Conservation (phyloP, 2,329 filamentous ascomycete genomes). For the Alternaria arbusti region DNA sequence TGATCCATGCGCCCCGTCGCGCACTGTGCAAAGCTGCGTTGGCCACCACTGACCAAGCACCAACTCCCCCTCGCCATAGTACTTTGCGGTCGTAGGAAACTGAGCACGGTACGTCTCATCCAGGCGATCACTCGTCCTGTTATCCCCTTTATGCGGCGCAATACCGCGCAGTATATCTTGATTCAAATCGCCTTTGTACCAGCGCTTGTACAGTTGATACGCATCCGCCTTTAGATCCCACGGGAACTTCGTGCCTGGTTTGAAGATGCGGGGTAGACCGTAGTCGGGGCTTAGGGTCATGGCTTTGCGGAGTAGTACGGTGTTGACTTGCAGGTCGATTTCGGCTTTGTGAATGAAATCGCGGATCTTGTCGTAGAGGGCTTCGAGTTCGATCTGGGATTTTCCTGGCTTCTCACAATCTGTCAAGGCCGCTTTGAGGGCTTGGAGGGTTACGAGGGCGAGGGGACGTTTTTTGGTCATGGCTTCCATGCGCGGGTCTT, state of each 20-base stretch:
- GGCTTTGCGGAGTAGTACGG: slow-evolving; percentile 40
- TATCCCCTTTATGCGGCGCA: slow-evolving; percentile 19
- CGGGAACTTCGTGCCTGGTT: slow-evolving; percentile 44
- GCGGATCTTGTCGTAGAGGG: slow-evolving; percentile 42
- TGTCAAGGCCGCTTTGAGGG: slow-evolving; percentile 32
- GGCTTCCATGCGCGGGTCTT: background rate
- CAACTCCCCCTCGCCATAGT: slow-evolving; percentile 50
- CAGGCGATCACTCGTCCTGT: slow-evolving; percentile 35
- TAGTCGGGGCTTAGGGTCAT: slow-evolving; percentile 43
- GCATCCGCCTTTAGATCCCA: slow-evolving; percentile 57
- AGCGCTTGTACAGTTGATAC: slow-evolving; percentile 54
- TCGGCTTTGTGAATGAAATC: slow-evolving; percentile 49
- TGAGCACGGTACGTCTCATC: slow-evolving; percentile 26
- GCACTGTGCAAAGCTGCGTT: slow-evolving; percentile 57
- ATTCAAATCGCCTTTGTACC: slow-evolving; percentile 52
- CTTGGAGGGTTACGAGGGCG: slow-evolving; percentile 20
- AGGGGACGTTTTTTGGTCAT: slow-evolving; percentile 21
- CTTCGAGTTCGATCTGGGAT: background rate
- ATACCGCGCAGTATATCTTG: slow-evolving; percentile 57
- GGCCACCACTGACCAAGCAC: slow-evolving; percentile 63
- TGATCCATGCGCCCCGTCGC: slow-evolving; percentile 61
- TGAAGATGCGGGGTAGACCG: slow-evolving; percentile 53
- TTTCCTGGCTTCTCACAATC: slow-evolving; percentile 21
- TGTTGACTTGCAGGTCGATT: slow-evolving; percentile 40
- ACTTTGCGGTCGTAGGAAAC: slow-evolving; percentile 31